Conservation (phyloP, 2,329 filamentous ascomycete genomes). For the Fusarium staphyleae region DNA sequence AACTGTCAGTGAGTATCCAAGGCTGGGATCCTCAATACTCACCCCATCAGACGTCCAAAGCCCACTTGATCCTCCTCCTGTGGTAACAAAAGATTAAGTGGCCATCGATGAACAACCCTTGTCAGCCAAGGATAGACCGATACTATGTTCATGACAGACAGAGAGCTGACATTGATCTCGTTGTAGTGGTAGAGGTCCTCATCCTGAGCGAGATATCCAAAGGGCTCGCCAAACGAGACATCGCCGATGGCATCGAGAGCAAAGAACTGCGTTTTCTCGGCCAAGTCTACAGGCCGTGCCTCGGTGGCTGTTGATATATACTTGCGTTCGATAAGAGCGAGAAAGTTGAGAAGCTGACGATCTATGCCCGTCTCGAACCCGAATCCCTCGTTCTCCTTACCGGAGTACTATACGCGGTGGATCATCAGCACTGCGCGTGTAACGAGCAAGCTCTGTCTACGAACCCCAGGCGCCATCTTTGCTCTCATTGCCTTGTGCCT, state of each 20-base stretch:
- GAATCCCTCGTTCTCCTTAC: slow-evolving; percentile 56
- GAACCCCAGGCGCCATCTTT: slow-evolving; percentile 54
- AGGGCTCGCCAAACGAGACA: slow-evolving; percentile 59
- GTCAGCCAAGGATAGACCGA: slow-evolving; percentile 49
- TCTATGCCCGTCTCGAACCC: slow-evolving; percentile 52
- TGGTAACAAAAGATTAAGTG: slow-evolving; percentile 46
- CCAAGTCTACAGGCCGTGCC: slow-evolving; percentile 55
- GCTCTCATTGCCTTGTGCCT: slow-evolving; percentile 54
- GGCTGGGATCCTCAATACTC: slow-evolving; percentile 9
- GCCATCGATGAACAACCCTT: slow-evolving; percentile 48
- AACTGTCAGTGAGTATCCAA: background rate
- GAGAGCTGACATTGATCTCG: slow-evolving; percentile 51
- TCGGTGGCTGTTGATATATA: slow-evolving; percentile 52
- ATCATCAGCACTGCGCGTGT: background rate
- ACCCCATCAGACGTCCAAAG: slow-evolving; percentile 51
- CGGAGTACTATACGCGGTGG: slow-evolving; percentile 54
- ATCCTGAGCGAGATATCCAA: slow-evolving; percentile 59
- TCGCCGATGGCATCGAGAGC: slow-evolving; percentile 62
- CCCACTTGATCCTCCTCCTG: slow-evolving; percentile 48
- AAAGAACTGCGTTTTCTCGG: slow-evolving; percentile 59
- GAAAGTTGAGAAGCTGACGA: slow-evolving; percentile 49
- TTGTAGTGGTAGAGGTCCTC: slow-evolving; percentile 56
- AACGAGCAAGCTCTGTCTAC: slow-evolving; percentile 17
- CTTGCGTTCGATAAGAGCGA: slow-evolving; percentile 55
- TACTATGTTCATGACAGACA: slow-evolving; percentile 49